These are phyloP conservation scores for Suhomyces faveliae DNA, from an alignment of 805 yeast species.

Conservation along the genomic window DNA sequence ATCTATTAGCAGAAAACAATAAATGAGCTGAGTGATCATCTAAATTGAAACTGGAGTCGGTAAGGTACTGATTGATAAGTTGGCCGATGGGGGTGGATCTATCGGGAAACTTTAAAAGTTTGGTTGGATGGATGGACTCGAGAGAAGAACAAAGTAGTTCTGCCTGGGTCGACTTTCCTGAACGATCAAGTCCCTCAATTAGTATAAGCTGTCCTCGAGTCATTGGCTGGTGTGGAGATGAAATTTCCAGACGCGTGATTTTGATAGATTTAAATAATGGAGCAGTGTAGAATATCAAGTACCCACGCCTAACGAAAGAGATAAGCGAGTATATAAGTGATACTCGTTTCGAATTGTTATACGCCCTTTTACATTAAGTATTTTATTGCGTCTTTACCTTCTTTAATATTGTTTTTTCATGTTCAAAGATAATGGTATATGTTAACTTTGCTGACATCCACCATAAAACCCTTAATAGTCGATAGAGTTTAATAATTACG, in stretches of 20 bases:
- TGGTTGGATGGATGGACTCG: constrained; percentile 14
- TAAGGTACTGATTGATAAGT: constrained; percentile 71
- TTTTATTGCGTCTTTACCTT: too few relatives aligned
- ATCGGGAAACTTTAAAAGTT: constrained; percentile 80
- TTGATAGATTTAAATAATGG: not conserved
- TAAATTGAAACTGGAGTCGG: constrained; percentile 46
- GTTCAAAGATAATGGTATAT: too few relatives aligned
- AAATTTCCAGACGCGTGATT: not conserved
- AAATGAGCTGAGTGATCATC: constrained; percentile 84
- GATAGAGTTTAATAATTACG: too few relatives aligned
- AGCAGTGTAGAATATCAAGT: not conserved
- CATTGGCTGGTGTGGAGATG: constrained; percentile 11
- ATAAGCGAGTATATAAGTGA: too few relatives aligned
- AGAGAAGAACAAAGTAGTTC: constrained; percentile 29
- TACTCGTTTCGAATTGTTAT: too few relatives aligned
- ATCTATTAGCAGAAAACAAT: constrained; percentile 87
- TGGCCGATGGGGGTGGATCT: constrained; percentile 79
- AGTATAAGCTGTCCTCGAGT: constrained; percentile 71
- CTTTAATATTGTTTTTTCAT: too few relatives aligned
- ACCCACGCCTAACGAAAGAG: too few relatives aligned
- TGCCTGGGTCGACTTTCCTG: constrained; percentile 90
- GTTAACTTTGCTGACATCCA: too few relatives aligned
- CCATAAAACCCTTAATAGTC: too few relatives aligned
- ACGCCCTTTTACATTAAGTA: too few relatives aligned
- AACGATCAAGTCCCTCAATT: constrained; percentile 90